Conservation (phyloP, 192 early-diverging fungal genomes). For the Pecoramyces ruminantium region DNA sequence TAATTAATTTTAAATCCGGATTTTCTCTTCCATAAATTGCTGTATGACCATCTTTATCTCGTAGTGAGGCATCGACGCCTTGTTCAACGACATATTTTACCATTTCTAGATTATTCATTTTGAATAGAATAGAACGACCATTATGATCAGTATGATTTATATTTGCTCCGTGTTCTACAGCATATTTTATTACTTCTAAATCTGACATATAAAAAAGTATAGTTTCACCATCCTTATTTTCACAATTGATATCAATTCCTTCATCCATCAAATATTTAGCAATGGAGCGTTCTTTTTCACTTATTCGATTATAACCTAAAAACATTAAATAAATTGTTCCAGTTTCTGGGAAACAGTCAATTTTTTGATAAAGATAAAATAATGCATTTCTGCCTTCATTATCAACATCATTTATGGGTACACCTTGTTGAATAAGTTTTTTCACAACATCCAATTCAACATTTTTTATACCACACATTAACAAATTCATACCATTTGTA, state of each 20-base stretch:
- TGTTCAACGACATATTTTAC: background rate
- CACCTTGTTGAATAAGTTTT: background rate
- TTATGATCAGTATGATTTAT: background rate
- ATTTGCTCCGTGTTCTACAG: background rate
- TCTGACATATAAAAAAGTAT: background rate
- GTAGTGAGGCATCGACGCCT: background rate
- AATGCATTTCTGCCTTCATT: background rate
- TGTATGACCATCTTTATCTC: background rate
- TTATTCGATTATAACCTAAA: background rate
- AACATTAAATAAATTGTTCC: too few relatives aligned
- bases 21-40: background rate
- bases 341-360: too few relatives aligned
- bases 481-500: background rate
- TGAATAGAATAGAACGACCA: background rate
- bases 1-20: background rate
- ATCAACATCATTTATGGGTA: background rate
- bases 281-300: background rate
- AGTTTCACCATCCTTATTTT: background rate
- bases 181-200: background rate
- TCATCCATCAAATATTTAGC: background rate
- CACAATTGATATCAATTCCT: background rate
- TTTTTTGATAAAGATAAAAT: background rate
- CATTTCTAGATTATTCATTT: background rate
- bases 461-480: background rate
- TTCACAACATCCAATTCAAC: background rate